Conservation (phyloP, 2,329 filamentous ascomycete species). For the Aspergillus pseudotamarii region DNA sequence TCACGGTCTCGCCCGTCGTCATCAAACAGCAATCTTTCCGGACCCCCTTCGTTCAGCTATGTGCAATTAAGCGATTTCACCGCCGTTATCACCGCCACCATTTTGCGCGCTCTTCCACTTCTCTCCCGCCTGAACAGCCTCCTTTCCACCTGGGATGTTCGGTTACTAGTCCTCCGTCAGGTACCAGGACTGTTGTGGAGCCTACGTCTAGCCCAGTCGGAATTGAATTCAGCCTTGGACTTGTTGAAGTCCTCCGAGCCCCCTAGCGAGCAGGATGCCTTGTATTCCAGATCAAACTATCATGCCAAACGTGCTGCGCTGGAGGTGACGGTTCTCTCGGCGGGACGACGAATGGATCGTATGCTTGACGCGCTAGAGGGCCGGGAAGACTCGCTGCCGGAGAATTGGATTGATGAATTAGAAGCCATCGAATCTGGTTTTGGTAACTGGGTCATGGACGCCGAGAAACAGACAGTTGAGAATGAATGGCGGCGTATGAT, state of each 20-base stretch:
- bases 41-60: slow-evolving; percentile 53
- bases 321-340: slow-evolving; percentile 67
- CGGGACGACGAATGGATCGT: slow-evolving; percentile 75
- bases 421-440: slow-evolving; percentile 78
- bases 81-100: slow-evolving; percentile 85
- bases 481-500: slow-evolving; percentile 54
- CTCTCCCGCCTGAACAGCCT: slow-evolving; percentile 72
- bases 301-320: slow-evolving; percentile 57
- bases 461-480: slow-evolving; percentile 72
- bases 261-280: slow-evolving; percentile 29
- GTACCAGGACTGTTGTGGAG: slow-evolving; percentile 69
- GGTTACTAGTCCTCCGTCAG: slow-evolving; percentile 73
- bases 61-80: slow-evolving; percentile 84
- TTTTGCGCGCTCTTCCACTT: slow-evolving; percentile 83
- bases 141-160: slow-evolving; percentile 76
- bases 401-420: slow-evolving; percentile 83
- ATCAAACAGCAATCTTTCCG: slow-evolving; percentile 48
- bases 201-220: slow-evolving; percentile 51
- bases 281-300: slow-evolving; percentile 42
- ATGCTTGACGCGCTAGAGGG: slow-evolving; percentile 89
- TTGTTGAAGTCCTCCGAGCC: slow-evolving; percentile 28
- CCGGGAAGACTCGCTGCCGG: slow-evolving; percentile 78
- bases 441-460: slow-evolving; percentile 76
- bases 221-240: slow-evolving; percentile 38
- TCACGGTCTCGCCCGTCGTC: slow-evolving; percentile 59